Evolutionary conservation across 164 flowering plant species (phyloP).

Genomic region (Vitis rotundifolia): DNA sequence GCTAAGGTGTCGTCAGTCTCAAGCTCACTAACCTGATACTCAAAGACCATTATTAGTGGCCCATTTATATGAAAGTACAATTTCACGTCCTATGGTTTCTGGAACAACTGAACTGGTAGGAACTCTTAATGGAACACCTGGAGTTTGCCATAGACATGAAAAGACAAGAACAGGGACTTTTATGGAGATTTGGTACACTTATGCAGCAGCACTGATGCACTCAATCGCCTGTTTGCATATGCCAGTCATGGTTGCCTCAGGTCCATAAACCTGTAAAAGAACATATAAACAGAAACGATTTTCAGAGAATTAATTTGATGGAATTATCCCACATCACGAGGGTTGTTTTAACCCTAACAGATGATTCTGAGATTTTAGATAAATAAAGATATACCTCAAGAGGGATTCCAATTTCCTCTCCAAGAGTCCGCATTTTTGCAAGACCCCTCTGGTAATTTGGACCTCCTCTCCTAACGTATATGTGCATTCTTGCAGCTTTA

Average conservation of each 20-base stretch:
- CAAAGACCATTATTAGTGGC: background rate
- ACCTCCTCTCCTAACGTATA: constrained; percentile 87
- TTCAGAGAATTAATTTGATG: background rate
- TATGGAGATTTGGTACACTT: constrained; percentile 3
- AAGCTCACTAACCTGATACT: background rate
- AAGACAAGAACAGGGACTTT: background rate
- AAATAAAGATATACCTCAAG: constrained; percentile 50
- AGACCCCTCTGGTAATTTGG: constrained; percentile 87
- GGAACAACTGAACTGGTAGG: background rate
- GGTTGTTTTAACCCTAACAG: too few relatives aligned
- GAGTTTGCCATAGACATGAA: background rate
- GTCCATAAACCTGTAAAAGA: constrained; percentile 63
- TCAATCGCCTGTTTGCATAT: constrained; percentile 78
- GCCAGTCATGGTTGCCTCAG: constrained; percentile 83
- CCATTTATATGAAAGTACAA: constrained; percentile 2
- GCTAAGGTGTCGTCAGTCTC: background rate
- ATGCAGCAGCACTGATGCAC: constrained; percentile 63
- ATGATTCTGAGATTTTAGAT: background rate
- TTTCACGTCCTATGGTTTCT: background rate
- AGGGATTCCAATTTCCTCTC: constrained; percentile 78
- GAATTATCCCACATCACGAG: too few relatives aligned
- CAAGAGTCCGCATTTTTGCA: constrained; percentile 75
- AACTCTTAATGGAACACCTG: background rate
- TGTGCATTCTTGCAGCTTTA: constrained; percentile 71
- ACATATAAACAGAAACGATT: background rate